These are phyloP conservation scores for Rhodamnia rubescens DNA, from an alignment of 345 rosid genomes.

Conservation along the genomic window DNA sequence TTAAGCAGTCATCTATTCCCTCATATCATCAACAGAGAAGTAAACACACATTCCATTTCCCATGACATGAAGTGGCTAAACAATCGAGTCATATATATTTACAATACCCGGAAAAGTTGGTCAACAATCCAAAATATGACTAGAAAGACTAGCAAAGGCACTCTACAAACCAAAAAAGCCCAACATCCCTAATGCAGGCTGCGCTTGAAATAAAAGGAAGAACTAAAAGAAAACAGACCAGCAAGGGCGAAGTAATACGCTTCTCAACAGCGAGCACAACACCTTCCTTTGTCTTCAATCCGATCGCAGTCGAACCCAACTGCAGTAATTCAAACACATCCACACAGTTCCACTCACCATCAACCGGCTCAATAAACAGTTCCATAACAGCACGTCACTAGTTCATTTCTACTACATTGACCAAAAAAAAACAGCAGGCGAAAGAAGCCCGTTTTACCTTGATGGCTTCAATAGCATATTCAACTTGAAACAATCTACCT, in stretches of 20 bases:
- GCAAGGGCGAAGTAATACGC: slow-evolving; percentile 83
- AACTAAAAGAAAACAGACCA: slow-evolving; percentile 27
- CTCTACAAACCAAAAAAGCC: not conserved
- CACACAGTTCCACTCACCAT: not conserved
- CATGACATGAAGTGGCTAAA: not conserved
- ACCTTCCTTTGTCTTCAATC: slow-evolving; percentile 86
- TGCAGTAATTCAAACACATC: slow-evolving; percentile 12
- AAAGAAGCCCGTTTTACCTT: slow-evolving; percentile 37
- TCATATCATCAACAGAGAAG: not conserved
- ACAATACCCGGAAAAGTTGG: not conserved
- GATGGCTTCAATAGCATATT: slow-evolving; percentile 97
- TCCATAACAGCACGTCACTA: not conserved
- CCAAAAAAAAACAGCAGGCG: not conserved
- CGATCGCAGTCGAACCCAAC: slow-evolving; percentile 97
- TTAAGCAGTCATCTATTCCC: not conserved
- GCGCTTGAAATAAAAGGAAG: not conserved
- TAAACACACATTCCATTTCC: not conserved
- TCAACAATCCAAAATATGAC: not conserved
- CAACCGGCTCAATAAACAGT: not conserved
- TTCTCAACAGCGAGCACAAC: slow-evolving; percentile 99
- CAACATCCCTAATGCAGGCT: not conserved
- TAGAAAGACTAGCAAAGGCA: not conserved
- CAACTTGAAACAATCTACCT: slow-evolving; percentile 93
- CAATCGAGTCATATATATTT: not conserved
- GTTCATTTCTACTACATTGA: not conserved